Evolutionary conservation across 768 basidiomycete genomes (phyloP), one percentile per base, ranked within the genome.

Genomic region (Hemileccinum impolitum): DNA sequence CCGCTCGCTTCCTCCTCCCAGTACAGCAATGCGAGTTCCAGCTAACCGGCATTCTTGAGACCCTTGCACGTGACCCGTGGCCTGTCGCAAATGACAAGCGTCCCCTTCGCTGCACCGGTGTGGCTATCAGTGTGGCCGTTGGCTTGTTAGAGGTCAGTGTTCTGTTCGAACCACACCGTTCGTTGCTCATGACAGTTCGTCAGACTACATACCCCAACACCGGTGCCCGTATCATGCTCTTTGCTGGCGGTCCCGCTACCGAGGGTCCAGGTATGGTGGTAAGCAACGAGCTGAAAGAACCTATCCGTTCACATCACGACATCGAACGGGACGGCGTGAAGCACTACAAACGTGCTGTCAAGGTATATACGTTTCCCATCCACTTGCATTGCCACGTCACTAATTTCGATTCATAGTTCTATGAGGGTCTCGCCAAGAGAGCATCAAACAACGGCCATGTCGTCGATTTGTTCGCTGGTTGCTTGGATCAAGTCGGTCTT

Each of bases 211-310:
- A 90, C 74, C 90, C 94, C 11, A 95, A 92, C 66, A 95, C 95
- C 11, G 96, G 96, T 36, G 94, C 87, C 15, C 82, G 95, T 45
- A 90, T 99, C 70, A 95, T 98, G 90, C 66, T 97, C 30, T 98
- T 98, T 63, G 75, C 94, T 32, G 96, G 95, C 58, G 96, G 96
- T 25, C 91, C 96, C 13, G 87, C 88, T 10, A 96, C 95, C 2
- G 94, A 97, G 63, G 96, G 96, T 3, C 96, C 96, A 0, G 96
- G 96, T 15, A 84, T 94, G 84, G 94, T 97, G 28, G 96, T 98
- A 48, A 87, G 80, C 69, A 90, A 90, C 56, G 95, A 98, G 70
- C 75, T 98, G 48, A 90, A 91, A 71, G 96, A 99, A 62, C 93
- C 94, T 2, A 98, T 99, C 54, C 87, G 96, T 45, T 96, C 94